A percentile compares a stretch with the other conserved stretches of the same genome.
Evolutionary conservation across 139 green algal species (phyloP).

Genomic region (Micromonas commoda): DNA sequence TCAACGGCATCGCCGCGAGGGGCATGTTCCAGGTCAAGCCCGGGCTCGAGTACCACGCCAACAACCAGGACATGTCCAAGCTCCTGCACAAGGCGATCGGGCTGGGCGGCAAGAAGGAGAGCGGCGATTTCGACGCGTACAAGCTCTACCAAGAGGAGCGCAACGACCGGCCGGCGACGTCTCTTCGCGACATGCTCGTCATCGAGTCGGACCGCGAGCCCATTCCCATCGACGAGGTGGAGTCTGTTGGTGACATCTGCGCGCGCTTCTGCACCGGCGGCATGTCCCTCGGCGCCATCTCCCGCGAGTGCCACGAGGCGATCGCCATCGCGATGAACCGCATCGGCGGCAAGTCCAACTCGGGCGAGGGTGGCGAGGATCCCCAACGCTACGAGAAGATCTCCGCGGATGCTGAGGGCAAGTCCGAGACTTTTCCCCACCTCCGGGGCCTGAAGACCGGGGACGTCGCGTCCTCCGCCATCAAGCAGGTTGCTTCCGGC

Average conservation of each 20-base stretch:
- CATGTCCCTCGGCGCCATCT: conserved; percentile 97
- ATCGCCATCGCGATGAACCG: conserved; percentile 99
- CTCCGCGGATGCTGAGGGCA: conserved; percentile 62
- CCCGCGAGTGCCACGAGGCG: conserved; percentile 91
- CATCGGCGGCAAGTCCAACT: conserved; percentile 94
- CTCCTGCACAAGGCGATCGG: conserved; percentile 97
- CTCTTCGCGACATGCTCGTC: conserved; percentile 88
- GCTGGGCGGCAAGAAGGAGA: conserved; percentile 37
- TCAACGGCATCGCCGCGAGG: conserved; percentile 95
- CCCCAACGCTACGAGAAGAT: conserved; percentile 66
- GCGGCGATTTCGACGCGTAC: conserved; percentile 48
- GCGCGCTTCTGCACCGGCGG: conserved; percentile 95
- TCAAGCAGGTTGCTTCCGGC: conserved; percentile 96
- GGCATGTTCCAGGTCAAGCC: conserved; percentile 87
- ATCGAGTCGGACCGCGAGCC: conserved; percentile 57
- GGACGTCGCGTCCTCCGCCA: conserved; percentile 85
- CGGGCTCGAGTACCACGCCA: conserved; percentile 92
- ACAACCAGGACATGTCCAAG: conserved; percentile 99
- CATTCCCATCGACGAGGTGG: conserved; percentile 76
- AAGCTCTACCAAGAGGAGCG: conserved; percentile 66
- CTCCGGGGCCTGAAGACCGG: conserved; percentile 84
- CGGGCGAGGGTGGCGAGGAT: conserved; percentile 90
- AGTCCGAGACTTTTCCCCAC: conserved; percentile 72
- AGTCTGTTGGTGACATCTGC: conserved; percentile 83
- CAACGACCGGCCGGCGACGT: conserved; percentile 19